Evolutionary conservation across 305 asterid species (phyloP).

Genomic region (Rubia occidens): DNA sequence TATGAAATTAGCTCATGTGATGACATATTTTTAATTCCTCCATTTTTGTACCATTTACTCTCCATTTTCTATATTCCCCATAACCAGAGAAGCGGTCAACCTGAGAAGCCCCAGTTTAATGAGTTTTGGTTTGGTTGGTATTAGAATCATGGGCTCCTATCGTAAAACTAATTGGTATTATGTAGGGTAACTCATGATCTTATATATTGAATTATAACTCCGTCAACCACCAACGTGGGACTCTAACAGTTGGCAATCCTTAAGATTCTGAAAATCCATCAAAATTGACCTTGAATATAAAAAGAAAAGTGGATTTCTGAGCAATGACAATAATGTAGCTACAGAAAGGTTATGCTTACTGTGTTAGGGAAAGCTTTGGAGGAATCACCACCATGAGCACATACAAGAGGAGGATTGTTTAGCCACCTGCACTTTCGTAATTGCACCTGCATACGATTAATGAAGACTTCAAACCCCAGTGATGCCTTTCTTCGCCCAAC

Average conservation of each 20-base stretch:
- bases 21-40: no score
- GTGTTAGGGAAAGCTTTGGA: constrained; percentile 87
- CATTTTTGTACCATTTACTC: no score
- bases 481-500: neutral
- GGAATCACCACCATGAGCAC: constrained; percentile 99
- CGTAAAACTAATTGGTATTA: no score
- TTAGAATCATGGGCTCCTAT: neutral
- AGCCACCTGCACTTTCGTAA: constrained; percentile 69
- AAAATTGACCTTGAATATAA: neutral
- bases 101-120: neutral
- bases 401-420: constrained; percentile 64
- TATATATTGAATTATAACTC: no score
- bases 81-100: neutral
- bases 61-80: no score
- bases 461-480: neutral
- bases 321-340: neutral
- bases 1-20: no score
- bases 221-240: no score
- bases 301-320: no score
- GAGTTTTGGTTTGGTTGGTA: neutral
- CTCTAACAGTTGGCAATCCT: no score
- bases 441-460: constrained; percentile 42
- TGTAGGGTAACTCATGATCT: no score
- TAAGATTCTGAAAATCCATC: neutral
- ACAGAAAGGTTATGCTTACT: constrained; percentile 31